Conservation (phyloP, 805 yeast species). For the Clavispora santaluciae region DNA sequence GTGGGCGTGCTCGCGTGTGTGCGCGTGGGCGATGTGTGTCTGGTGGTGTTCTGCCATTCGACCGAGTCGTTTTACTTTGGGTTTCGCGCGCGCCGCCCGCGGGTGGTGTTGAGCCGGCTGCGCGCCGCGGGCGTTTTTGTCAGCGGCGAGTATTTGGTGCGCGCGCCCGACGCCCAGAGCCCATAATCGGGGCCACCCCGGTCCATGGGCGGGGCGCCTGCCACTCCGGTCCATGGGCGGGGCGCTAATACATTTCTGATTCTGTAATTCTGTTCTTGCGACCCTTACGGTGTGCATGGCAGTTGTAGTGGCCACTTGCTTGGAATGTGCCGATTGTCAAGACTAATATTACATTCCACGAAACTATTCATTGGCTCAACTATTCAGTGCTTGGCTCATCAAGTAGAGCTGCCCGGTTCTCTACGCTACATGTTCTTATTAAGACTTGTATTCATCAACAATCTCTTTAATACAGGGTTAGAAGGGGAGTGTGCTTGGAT, state of each 20-base stretch:
- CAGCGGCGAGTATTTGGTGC: conserved; percentile 11
- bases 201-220: too few species aligned
- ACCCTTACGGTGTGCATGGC: too few species aligned
- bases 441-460: not conserved
- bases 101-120: conserved; percentile 10
- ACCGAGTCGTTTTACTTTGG: conserved; percentile 21
- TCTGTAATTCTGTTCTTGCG: too few species aligned
- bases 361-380: too few species aligned
- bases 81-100: conserved; percentile 8
- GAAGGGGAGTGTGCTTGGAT: conserved; percentile 18
- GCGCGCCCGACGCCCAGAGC: not conserved
- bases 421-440: not conserved
- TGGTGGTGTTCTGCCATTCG: conserved; percentile 15
- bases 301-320: too few species aligned
- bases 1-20: conserved; percentile 27
- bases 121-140: conserved; percentile 8
- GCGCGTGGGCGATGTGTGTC: not conserved
- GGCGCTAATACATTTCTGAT: too few species aligned
- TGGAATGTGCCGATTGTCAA: too few species aligned
- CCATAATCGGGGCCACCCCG: too few species aligned
- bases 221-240: too few species aligned
- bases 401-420: too few species aligned
- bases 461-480: not conserved
- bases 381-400: too few species aligned
- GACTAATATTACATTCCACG: too few species aligned